Evolutionary conservation across 495 filamentous ascomycete species (phyloP), one percentile per base, ranked within the genome.

Genomic region (Copromyces sp.): DNA sequence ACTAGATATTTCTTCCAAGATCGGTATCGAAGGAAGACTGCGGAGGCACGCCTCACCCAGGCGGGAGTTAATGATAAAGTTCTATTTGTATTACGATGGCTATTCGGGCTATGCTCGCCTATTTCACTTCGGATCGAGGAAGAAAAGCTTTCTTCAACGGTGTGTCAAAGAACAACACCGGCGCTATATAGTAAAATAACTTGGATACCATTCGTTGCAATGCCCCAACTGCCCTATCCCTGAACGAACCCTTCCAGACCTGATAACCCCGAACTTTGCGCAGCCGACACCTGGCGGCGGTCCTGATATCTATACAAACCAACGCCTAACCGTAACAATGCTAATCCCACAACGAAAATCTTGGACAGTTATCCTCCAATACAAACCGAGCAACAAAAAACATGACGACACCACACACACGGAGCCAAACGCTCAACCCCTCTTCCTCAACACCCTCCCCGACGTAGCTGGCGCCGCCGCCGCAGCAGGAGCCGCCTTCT

Each of bases 401-500:
- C 24, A 24, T 24, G 24, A 24, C 24, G 24, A 24, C 24, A 24
- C 24, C 24, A 24, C 24, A 24, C 24, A 29, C 11, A 24, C 32
- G 37, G 70, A 68, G 70, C 68, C 69, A 78, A 47, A 69, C 68
- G 20, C 70, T 73, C 69, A 87, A 37, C 74, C 80, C 73, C 86
- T 81, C 79, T 87, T 89, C 72, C 87, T 81, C 68, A 89, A 74
- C 14, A 84, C 83, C 74, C 87, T 84, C 14, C 82, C 80, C 4
- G 78, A 77, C 16, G 76, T 73, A 16, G 12, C 44, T 3, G 20
- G 37, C 3, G 35, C 70, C 11, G 70, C 38, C 11, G 59, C 68
- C 16, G 73, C 70, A 3, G 78, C 74, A 39, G 80, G 77, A 37
- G 78, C 70, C 71, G 80, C 42, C 16, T 80, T 71, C 40, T 77